Percentiles rank a stretch among this genome's conserved stretches.
Conservation (phyloP, 202 grass and related monocot genomes). For the Zizania palustris region DNA sequence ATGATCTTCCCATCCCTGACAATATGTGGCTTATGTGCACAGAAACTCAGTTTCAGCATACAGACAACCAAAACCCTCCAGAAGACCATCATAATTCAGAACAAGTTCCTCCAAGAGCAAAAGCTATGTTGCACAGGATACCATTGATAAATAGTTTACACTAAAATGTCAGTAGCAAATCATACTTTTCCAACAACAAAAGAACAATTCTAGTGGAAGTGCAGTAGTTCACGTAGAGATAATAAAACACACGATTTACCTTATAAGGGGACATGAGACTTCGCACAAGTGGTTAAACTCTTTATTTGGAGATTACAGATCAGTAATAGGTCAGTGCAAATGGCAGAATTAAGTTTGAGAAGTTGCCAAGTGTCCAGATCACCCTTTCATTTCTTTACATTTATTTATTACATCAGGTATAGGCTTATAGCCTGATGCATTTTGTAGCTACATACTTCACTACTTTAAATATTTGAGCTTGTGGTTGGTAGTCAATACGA, state of each 20-base stretch:
- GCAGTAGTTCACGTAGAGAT: conserved; percentile 5
- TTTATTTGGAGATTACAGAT: neutral
- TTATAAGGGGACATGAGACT: neutral
- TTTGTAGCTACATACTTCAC: neutral
- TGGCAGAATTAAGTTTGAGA: neutral
- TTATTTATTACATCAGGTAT: neutral
- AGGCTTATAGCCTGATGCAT: neutral
- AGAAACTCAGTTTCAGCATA: neutral
- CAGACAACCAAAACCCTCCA: neutral
- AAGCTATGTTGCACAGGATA: neutral
- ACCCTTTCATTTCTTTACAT: neutral
- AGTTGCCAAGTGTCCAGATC: neutral
- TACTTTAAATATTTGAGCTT: conserved; percentile 8
- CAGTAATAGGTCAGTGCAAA: neutral
- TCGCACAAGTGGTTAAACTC: neutral
- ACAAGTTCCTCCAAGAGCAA: conserved; percentile 20
- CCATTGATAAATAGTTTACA: neutral
- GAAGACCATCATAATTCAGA: neutral
- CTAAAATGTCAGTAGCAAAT: conserved; percentile 3
- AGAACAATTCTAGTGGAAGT: neutral
- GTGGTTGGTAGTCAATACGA: neutral
- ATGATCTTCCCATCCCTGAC: no score
- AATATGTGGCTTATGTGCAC: neutral
- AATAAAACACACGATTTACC: neutral
- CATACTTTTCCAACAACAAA: neutral